A percentile compares a stretch with the other conserved stretches of the same genome.
Evolutionary conservation across 1,284 basidiomycete species (phyloP).

Genomic region (Sphaerobolus stellatus): DNA sequence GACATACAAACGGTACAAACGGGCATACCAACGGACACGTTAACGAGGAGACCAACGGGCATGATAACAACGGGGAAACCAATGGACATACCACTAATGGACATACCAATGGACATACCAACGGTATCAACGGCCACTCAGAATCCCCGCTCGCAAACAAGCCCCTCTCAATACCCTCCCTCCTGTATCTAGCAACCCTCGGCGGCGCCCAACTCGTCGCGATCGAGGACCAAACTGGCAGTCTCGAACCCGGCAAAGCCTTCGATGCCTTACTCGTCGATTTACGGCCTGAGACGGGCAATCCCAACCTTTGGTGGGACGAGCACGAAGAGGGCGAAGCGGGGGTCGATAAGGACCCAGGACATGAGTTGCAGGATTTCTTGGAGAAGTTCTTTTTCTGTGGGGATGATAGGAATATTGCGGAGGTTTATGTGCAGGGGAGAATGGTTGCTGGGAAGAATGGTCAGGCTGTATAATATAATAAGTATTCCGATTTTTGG

Average conservation of each 20-base stretch:
- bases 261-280: constrained; percentile 86
- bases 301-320: constrained; percentile 62
- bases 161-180: constrained; percentile 71
- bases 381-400: constrained; percentile 78
- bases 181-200: constrained; percentile 88
- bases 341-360: not conserved
- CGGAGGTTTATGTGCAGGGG: constrained; percentile 84
- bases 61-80: too few species aligned
- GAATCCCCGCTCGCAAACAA: constrained; percentile 39
- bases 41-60: too few species aligned
- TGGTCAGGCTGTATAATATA: too few species aligned
- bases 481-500: too few species aligned
- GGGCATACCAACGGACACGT: too few species aligned
- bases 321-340: constrained; percentile 26
- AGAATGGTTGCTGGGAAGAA: constrained; percentile 70
- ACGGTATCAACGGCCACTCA: too few species aligned
- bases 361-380: constrained; percentile 42
- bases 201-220: constrained; percentile 88
- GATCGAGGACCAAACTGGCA: constrained; percentile 72
- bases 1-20: constrained; percentile 11
- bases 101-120: too few species aligned
- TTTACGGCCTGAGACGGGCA: constrained; percentile 49
- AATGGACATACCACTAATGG: too few species aligned
- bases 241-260: constrained; percentile 77
- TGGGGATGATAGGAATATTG: constrained; percentile 88